phyloP scores from a whole-genome alignment of 177 flowering plant genomes.

The Vitis hybrid region DNA sequence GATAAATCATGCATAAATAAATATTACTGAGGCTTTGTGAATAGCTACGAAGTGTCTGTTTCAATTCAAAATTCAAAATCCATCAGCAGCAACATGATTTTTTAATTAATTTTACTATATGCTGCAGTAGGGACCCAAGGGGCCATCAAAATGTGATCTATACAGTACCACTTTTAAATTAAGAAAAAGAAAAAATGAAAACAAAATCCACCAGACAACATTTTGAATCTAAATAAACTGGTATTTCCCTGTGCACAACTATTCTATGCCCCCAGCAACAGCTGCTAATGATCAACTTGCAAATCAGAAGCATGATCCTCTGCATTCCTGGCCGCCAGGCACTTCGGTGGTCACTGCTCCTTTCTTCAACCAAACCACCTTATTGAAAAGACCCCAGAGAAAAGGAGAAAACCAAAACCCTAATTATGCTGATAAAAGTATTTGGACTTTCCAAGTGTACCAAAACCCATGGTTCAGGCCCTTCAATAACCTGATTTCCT shows the following conservation, averaged over 20 bases:
- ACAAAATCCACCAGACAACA: not conserved
- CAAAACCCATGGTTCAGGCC: conserved; percentile 12
- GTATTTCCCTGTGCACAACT: conserved; percentile 14
- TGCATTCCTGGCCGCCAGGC: not conserved
- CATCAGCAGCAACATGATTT: not conserved
- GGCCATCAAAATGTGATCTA: conserved; percentile 3
- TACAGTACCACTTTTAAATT: conserved; percentile 14
- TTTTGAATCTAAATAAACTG: conserved; percentile 1
- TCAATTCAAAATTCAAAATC: not conserved
- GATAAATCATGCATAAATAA: no score
- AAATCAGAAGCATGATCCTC: not conserved
- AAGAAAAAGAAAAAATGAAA: not conserved
- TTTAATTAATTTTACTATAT: not conserved
- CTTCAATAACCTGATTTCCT: conserved; percentile 16
- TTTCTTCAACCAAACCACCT: conserved; percentile 4
- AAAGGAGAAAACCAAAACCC: not conserved
- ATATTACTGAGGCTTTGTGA: no score
- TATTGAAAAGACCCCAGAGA: conserved; percentile 7
- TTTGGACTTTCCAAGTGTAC: not conserved
- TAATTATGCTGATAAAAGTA: not conserved
- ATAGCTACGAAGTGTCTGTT: not conserved
- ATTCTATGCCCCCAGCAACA: conserved; percentile 5
- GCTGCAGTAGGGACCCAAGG: not conserved
- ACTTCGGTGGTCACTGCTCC: not conserved
- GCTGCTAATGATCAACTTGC: not conserved